Evolutionary conservation across 2,329 filamentous ascomycete genomes (phyloP), one percentile per base, ranked within the genome.

Genomic region (Botrytis fabae): DNA sequence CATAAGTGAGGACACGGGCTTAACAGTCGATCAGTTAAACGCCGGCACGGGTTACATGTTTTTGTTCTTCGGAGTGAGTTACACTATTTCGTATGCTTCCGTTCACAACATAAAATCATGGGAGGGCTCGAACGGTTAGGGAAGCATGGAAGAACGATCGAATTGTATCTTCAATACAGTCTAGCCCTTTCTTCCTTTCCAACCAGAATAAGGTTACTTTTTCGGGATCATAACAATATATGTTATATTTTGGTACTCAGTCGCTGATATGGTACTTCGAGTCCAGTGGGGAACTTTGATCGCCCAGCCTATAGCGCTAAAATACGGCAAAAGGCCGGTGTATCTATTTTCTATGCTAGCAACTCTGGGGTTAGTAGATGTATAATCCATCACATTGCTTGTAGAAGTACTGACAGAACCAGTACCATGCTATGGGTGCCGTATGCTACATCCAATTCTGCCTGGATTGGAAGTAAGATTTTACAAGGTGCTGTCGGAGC

Each of bases 31-130:
- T 6, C 81, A 84, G 51, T 78, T 87, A 28, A 85, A 86, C 73
- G 81, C 83, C 66, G 86, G 86, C 12, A 87, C 84, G 20, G 86
- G 86, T 2, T 83, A 85, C 69, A 86, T 86, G 85, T 87, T 87
- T 75, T 77, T 87, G 44, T 81, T 77, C n/a, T 76, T 76, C 59
- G 73, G 72, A 32, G 68, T 70, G 40, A 73, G 59, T 48, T 32
- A 46, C 12, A 40, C 51, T 54, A 22, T 57, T 28, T 66, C 65
- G 28, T 69, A 22, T 59, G 38, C 16, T 57, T 57, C 25, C n/a
- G 20, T 51, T 32, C 10, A 57, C 38, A 18, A 18, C 10, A 38
- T 54, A 40, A 28, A 40, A 35, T 35, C 14, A 22, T 38, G 35
- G 22, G n/a, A n/a, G 14, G 14, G 7, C 14, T 40, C 25, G 22